A percentile compares a stretch with the other conserved stretches of the same genome.
These are phyloP conservation scores for Nyssa sinensis DNA, from an alignment of 148 eudicot species.

Conservation along the genomic window DNA sequence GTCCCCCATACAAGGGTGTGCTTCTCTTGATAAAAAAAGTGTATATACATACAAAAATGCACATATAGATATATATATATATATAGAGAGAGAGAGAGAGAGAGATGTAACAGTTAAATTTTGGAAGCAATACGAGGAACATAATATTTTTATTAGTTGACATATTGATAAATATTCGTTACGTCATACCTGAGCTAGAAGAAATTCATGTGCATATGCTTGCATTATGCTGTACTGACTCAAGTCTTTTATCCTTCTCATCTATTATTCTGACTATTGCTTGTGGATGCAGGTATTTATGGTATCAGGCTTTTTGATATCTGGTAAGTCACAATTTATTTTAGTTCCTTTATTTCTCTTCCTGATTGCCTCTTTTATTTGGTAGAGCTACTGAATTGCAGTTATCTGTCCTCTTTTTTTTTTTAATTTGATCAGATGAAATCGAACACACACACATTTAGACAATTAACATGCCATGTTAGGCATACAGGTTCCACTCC, in stretches of 20 bases:
- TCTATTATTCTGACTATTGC: neutral
- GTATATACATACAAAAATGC: too few species aligned
- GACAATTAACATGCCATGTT: too few species aligned
- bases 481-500: too few species aligned
- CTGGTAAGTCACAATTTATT: conserved; percentile 43
- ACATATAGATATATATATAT: too few species aligned
- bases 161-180: neutral
- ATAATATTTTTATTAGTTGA: neutral
- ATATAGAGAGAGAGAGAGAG: too few species aligned
- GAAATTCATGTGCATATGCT: neutral
- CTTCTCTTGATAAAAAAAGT: too few species aligned
- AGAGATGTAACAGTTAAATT: neutral
- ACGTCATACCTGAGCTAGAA: too few species aligned
- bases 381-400: neutral
- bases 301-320: conserved; percentile 51
- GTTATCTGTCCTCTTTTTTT: too few species aligned
- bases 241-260: neutral
- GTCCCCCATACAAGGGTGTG: too few species aligned
- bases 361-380: neutral
- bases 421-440: too few species aligned
- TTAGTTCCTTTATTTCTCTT: neutral
- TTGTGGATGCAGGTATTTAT: conserved; percentile 62
- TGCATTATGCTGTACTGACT: neutral
- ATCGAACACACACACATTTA: too few species aligned
- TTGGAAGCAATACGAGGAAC: neutral